A percentile compares a stretch with the other conserved stretches of the same genome.
Conservation (phyloP, 257 asterid species). For the Jacaranda copaia region DNA sequence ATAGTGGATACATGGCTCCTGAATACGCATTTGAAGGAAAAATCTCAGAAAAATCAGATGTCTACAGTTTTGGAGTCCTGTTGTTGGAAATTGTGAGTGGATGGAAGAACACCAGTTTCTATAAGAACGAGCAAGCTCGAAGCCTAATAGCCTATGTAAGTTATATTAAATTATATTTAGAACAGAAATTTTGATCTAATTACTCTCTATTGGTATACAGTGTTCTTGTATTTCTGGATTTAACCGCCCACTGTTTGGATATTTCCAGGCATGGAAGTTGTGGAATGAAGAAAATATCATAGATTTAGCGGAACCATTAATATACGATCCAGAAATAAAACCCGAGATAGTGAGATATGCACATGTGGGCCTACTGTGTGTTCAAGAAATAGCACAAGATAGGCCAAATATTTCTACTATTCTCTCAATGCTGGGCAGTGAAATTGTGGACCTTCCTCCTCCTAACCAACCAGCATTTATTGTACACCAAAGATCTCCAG, state of each 20-base stretch:
- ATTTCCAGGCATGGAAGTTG: constrained; percentile 58
- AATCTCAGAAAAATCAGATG: constrained; percentile 66
- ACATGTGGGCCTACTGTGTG: constrained; percentile 57
- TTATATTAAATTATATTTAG: too few relatives aligned
- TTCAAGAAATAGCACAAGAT: constrained; percentile 50
- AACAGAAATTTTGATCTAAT: not conserved
- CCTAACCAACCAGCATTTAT: constrained; percentile 55
- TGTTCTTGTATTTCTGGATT: not conserved
- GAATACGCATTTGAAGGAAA: constrained; percentile 68
- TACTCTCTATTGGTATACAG: not conserved
- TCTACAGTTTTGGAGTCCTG: constrained; percentile 64
- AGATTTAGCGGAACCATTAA: constrained; percentile 47
- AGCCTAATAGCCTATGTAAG: constrained; percentile 56
- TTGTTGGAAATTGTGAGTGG: constrained; percentile 61
- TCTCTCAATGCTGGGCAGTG: constrained; percentile 57
- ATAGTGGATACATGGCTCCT: constrained; percentile 74
- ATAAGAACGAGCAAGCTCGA: constrained; percentile 40
- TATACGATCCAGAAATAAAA: constrained; percentile 14
- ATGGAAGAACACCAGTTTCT: constrained; percentile 46
- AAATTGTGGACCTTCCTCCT: constrained; percentile 38
- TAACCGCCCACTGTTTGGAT: not conserved
- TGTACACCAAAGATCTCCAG: not conserved
- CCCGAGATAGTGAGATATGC: constrained; percentile 41
- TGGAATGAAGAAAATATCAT: constrained; percentile 52
- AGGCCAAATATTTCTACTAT: constrained; percentile 55